Evolutionary conservation across 768 basidiomycete genomes (phyloP).

Genomic region (Porphyrellus cyaneotinctus): DNA sequence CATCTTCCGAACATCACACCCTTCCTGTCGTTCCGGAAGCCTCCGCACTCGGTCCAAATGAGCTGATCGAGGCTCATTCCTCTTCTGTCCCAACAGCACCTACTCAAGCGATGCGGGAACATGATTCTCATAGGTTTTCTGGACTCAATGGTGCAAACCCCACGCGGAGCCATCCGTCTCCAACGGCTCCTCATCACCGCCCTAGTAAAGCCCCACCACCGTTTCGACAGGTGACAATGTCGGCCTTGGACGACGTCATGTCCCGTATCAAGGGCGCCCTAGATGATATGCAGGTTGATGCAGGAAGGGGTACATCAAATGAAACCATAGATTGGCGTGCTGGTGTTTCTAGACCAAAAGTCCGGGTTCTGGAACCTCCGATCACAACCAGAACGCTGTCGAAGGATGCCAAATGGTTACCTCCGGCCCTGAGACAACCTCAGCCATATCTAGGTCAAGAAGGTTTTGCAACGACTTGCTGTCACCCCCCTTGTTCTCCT

Average conservation of each 20-base stretch:
- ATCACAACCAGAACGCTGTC: conserved; percentile 14
- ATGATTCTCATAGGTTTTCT: conserved; percentile 17
- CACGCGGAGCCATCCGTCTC: conserved; percentile 15
- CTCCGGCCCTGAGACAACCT: conserved; percentile 46
- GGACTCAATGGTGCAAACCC: conserved; percentile 16
- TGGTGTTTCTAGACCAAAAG: conserved; percentile 19
- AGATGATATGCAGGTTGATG: conserved; percentile 58
- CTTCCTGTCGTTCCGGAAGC: conserved; percentile 18
- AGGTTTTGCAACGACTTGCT: conserved; percentile 42
- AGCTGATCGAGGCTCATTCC: conserved; percentile 6
- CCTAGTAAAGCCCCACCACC: conserved; percentile 21
- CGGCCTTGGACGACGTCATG: conserved; percentile 77
- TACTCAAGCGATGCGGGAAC: conserved; percentile 16
- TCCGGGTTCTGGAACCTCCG: conserved; percentile 17
- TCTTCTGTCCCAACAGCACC: not conserved
- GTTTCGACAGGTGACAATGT: conserved; percentile 56
- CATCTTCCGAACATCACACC: conserved; percentile 13
- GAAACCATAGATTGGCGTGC: conserved; percentile 23
- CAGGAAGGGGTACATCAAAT: conserved; percentile 19
- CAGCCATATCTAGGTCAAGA: conserved; percentile 40
- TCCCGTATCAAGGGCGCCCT: conserved; percentile 82
- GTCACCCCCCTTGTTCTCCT: conserved; percentile 48
- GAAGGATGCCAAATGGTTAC: conserved; percentile 51
- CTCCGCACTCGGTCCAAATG: conserved; percentile 3
- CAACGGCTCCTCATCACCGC: conserved; percentile 20